These are phyloP conservation scores for Coemansia sp. DNA, from an alignment of 192 early-diverging fungal species.

Conservation along the genomic window DNA sequence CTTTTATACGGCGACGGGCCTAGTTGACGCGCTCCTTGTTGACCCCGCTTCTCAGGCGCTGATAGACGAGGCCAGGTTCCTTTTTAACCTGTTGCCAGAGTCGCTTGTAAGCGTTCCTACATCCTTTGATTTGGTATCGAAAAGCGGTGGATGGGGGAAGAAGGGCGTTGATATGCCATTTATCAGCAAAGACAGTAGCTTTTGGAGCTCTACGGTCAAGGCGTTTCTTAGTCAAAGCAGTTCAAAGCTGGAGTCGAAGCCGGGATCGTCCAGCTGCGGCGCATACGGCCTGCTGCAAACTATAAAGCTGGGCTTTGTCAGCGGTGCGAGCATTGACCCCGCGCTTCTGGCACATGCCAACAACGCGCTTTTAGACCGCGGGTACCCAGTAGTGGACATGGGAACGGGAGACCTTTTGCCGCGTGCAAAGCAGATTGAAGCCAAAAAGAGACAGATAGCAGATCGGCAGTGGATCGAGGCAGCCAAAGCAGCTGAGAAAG, in stretches of 20 bases:
- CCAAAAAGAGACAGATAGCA: background rate
- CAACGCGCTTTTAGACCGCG: background rate
- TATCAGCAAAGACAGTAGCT: background rate
- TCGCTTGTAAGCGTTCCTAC: background rate
- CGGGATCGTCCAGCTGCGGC: too few relatives aligned
- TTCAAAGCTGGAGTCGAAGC: background rate
- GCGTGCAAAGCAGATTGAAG: background rate
- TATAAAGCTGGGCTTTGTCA: constrained; percentile 18
- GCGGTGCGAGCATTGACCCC: background rate
- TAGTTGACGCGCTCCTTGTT: background rate
- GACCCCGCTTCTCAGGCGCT: background rate
- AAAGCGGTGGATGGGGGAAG: background rate
- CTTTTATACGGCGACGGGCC: background rate
- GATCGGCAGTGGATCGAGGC: background rate
- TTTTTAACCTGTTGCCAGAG: background rate
- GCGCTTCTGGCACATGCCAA: constrained; percentile 10
- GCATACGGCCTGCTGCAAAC: constrained; percentile 12
- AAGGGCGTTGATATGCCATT: background rate
- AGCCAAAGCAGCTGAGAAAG: background rate
- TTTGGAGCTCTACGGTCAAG: constrained; percentile 23
- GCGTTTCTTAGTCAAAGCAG: background rate
- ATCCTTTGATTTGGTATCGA: background rate
- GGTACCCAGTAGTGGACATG: constrained; percentile 13
- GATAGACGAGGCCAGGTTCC: background rate
- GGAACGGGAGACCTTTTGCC: constrained; percentile 15